Percentiles rank a stretch among this genome's conserved stretches.
Conservation (phyloP, 2,329 filamentous ascomycete species). For the Dothidotthia symphoricarpi region DNA sequence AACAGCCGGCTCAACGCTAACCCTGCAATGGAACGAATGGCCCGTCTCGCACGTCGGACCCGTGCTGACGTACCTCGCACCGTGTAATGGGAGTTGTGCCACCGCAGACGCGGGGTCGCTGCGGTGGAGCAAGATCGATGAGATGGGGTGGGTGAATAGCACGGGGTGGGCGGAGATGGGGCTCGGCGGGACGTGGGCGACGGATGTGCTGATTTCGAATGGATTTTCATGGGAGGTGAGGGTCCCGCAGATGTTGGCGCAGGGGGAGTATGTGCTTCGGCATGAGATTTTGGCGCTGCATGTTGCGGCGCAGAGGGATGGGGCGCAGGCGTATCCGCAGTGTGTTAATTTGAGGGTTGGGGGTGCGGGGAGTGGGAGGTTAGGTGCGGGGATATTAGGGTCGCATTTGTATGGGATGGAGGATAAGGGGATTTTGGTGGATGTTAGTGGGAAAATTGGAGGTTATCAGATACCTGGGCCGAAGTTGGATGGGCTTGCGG, state of each 20-base stretch:
- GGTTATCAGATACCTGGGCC: slow-evolving; percentile 43
- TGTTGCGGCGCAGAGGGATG: slow-evolving; percentile 16
- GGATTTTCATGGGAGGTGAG: slow-evolving; percentile 37
- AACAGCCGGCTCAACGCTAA: slow-evolving; percentile 56
- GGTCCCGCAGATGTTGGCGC: slow-evolving; percentile 27
- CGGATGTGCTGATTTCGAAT: slow-evolving; percentile 36
- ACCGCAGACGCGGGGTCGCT: slow-evolving; percentile 22
- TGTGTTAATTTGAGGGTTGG: slow-evolving; percentile 18
- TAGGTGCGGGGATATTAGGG: too few species aligned
- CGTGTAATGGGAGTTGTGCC: slow-evolving; percentile 20
- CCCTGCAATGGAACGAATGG: slow-evolving; percentile 52
- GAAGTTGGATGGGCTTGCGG: slow-evolving; percentile 8
- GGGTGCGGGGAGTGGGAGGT: too few species aligned
- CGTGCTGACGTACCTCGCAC: slow-evolving; percentile 34
- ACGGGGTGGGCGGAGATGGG: slow-evolving; percentile 15
- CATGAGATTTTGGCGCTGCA: slow-evolving; percentile 23
- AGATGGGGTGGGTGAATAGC: slow-evolving; percentile 27
- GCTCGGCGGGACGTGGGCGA: slow-evolving; percentile 38
- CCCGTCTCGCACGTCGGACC: slow-evolving; percentile 36
- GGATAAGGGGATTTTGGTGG: slow-evolving; percentile 42
- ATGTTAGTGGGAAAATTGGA: slow-evolving; percentile 34
- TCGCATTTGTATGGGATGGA: too few species aligned
- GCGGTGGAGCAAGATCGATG: slow-evolving; percentile 36
- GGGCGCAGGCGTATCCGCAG: slow-evolving; percentile 19
- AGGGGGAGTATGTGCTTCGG: slow-evolving; percentile 29